Evolutionary conservation across 352 stramenopile species (phyloP), one percentile per base, ranked within the genome.

Genomic region (Pythium aquatile): DNA sequence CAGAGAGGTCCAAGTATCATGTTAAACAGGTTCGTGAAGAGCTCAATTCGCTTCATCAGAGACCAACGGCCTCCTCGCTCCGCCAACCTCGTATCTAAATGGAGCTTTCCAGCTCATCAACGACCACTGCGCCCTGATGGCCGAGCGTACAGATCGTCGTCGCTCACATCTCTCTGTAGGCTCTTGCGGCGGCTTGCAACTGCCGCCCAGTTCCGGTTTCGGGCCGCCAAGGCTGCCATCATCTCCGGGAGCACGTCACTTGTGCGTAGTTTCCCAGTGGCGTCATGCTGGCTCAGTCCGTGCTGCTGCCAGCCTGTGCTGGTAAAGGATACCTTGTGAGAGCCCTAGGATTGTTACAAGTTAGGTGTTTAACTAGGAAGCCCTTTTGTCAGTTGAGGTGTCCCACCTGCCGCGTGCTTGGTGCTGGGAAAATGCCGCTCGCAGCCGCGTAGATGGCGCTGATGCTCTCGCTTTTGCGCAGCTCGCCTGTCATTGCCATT

Each of bases 401-500:
- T 24, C 11, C 39, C 44, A 70, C 60, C 57, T 69, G 63, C 13
- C 58, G 40, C 29, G 57, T 60, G 16, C 26, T 52, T 8, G 68
- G 51, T 1, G 28, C 24, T 17, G 71, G 51, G 8, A 63, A 20
- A 14, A 73, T n/a, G 2, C 71, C 71, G 39, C 71, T 76, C 24
- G 65, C 71, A 3, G 46, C 48, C 7, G 64, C 71, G 61, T 74
- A 78, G 8, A 78, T 55, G 2, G 68, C 61, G n/a, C 71, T 78
- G 35, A 74, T 70, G 20, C 32, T 32, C 14, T 67, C 46, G 40
- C 26, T 69, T 26, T 53, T 57, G 35, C 29, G 48, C 48, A 29
- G 39, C 47, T 37, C 35, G 2, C 10, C 29, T 6, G 28, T 7
- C 55, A 68, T 62, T 24, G 5, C 40, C 3, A 16, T 40, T 16